Evolutionary conservation across 495 filamentous ascomycete species (phyloP).

Genomic region (Cairneyella variabilis): DNA sequence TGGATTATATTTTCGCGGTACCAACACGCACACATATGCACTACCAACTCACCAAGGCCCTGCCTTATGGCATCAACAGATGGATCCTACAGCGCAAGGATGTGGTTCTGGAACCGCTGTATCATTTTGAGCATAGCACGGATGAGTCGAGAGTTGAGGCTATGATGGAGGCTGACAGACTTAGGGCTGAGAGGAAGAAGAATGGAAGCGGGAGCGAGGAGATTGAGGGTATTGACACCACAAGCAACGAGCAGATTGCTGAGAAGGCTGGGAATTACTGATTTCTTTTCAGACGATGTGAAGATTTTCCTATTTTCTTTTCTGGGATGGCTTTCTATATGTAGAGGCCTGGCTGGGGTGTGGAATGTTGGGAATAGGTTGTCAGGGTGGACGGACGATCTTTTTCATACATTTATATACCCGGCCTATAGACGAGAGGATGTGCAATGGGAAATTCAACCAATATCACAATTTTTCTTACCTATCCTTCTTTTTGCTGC

Average conservation of each 20-base stretch:
- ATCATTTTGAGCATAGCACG: constrained; percentile 46
- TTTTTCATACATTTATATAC: no score
- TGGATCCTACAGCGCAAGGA: constrained; percentile 54
- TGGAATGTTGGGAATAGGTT: not conserved
- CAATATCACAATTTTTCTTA: no score
- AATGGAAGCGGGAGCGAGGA: not conserved
- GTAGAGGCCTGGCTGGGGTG: not conserved
- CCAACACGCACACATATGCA: constrained; percentile 56
- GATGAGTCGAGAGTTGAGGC: not conserved
- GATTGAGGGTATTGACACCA: not conserved
- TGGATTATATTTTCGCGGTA: constrained; percentile 80
- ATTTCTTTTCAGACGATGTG: no score
- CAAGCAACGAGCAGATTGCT: not conserved
- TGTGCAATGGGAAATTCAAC: no score
- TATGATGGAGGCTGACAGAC: not conserved
- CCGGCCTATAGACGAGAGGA: no score
- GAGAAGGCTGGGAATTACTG: no score
- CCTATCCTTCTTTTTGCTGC: no score
- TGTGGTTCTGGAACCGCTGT: constrained; percentile 58
- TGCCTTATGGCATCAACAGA: constrained; percentile 66
- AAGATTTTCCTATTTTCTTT: no score
- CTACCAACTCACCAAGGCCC: constrained; percentile 59
- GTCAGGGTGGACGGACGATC: not conserved
- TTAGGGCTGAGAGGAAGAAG: not conserved
- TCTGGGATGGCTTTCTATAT: no score